Conservation (phyloP, 2,329 filamentous ascomycete genomes). For the Monosporascus sp. region DNA sequence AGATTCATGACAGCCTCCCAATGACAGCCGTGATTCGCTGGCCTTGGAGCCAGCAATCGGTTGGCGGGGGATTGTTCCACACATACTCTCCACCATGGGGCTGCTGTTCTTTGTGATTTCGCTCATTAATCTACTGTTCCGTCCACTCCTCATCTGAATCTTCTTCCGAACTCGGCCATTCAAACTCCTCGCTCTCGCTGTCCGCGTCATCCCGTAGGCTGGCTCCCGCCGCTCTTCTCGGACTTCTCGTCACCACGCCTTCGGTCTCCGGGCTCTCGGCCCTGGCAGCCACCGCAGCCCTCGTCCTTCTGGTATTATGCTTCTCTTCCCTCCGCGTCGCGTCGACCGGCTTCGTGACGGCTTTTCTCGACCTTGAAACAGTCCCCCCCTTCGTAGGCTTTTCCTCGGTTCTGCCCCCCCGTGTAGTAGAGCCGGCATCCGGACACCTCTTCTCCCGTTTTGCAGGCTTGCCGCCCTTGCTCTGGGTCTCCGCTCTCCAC, state of each 20-base stretch:
- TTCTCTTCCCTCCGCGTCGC: not conserved
- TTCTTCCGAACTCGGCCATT: not conserved
- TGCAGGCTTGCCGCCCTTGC: not conserved
- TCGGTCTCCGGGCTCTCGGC: not conserved
- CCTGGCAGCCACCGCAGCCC: not conserved
- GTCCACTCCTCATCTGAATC: not conserved
- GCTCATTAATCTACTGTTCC: no score
- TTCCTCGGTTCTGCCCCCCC: not conserved
- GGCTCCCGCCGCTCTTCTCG: not conserved
- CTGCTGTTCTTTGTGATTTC: no score
- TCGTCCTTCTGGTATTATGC: not conserved
- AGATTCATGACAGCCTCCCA: no score
- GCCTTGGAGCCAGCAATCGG: no score
- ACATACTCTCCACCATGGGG: no score
- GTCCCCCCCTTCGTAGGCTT: not conserved
- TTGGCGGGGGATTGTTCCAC: no score
- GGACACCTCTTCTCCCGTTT: not conserved
- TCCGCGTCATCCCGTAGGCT: not conserved
- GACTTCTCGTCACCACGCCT: not conserved
- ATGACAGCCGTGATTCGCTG: no score
- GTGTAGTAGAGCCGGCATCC: not conserved
- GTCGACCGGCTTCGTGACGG: not conserved
- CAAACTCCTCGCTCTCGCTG: not conserved
- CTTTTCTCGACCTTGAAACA: not conserved
- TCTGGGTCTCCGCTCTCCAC: slow-evolving; percentile 7